phyloP scores from a whole-genome alignment of 768 basidiomycete genomes.

The Psilocybe cubensis region DNA sequence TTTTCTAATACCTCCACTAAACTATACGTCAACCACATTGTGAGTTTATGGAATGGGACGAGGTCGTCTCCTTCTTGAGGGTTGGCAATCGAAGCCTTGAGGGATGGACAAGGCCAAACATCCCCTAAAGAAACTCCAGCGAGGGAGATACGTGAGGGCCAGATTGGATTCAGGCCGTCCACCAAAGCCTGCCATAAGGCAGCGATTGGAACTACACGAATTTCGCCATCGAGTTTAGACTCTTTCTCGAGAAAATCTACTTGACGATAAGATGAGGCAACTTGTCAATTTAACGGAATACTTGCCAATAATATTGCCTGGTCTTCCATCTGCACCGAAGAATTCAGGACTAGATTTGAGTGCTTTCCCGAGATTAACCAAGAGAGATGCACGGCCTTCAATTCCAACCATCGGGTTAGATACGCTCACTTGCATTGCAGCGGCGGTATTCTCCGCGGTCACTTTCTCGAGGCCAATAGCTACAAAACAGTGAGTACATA shows the following conservation, averaged over 20 bases:
- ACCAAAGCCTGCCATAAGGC: conserved; percentile 85
- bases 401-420: conserved; percentile 90
- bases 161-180: conserved; percentile 82
- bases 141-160: conserved; percentile 80
- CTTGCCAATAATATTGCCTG: conserved; percentile 82
- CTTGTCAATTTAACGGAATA: background rate
- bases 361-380: conserved; percentile 74
- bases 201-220: conserved; percentile 64
- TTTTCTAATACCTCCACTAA: conserved; percentile 84
- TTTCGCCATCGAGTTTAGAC: conserved; percentile 45
- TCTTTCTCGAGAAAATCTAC: conserved; percentile 71
- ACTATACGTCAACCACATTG: conserved; percentile 92
- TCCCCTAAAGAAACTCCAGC: conserved; percentile 81
- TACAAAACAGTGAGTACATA: conserved; percentile 27
- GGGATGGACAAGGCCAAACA: conserved; percentile 85
- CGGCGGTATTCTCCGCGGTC: conserved; percentile 58
- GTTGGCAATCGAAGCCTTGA: conserved; percentile 17
- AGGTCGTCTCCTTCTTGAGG: conserved; percentile 62
- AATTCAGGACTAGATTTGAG: conserved; percentile 64
- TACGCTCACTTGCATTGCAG: conserved; percentile 78
- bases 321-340: conserved; percentile 76
- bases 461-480: conserved; percentile 73
- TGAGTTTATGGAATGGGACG: conserved; percentile 96
- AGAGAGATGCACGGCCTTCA: conserved; percentile 80
- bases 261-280: background rate